Percentiles rank a stretch among this genome's conserved stretches.
Conservation (phyloP, 2,329 filamentous ascomycete species). For the Fusarium siculi region DNA sequence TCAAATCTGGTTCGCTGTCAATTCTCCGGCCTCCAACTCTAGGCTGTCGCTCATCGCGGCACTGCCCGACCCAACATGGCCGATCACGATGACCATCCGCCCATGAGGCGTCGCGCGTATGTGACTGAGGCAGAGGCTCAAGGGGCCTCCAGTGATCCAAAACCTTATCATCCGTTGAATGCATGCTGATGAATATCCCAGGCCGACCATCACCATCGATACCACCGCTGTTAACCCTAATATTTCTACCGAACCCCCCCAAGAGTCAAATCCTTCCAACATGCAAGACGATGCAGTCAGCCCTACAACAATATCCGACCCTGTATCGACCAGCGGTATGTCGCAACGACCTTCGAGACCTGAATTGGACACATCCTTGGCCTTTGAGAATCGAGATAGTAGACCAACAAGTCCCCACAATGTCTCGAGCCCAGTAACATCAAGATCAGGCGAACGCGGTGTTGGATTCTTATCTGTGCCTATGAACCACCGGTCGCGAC, state of each 20-base stretch:
- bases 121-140: conserved; percentile 22
- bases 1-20: conserved; percentile 15
- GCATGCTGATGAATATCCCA: conserved; percentile 43
- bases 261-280: conserved; percentile 38
- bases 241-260: conserved; percentile 45
- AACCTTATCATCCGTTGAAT: conserved; percentile 20
- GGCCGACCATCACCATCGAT: conserved; percentile 66
- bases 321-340: conserved; percentile 40
- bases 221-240: conserved; percentile 55
- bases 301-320: conserved; percentile 52
- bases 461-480: conserved; percentile 74
- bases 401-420: conserved; percentile 79
- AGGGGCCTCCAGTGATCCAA: conserved; percentile 21
- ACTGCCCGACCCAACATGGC: conserved; percentile 35
- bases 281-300: conserved; percentile 56
- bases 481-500: conserved; percentile 66
- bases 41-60: conserved; percentile 21
- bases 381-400: conserved; percentile 74
- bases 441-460: conserved; percentile 57
- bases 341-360: conserved; percentile 41
- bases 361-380: conserved; percentile 65
- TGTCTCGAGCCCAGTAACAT: conserved; percentile 68
- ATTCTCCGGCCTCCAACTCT: conserved; percentile 10
- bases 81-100: conserved; percentile 38
- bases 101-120: conserved; percentile 43